Percentiles rank a stretch among this genome's conserved stretches.
These are phyloP conservation scores for Piper betle DNA, from an alignment of 164 flowering plant genomes.

Conservation along the genomic window DNA sequence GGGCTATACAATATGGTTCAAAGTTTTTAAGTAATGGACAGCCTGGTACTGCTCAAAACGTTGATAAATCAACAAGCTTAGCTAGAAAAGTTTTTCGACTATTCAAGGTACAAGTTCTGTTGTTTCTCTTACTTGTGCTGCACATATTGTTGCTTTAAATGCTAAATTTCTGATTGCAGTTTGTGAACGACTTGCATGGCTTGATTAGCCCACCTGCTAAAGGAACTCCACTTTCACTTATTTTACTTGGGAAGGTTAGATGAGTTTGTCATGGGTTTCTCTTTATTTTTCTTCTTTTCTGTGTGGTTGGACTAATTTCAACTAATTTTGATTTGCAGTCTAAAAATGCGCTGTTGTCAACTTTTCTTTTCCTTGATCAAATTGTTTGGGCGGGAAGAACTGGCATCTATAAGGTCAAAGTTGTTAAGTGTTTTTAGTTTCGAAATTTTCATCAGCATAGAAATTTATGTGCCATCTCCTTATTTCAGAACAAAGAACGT, in stretches of 20 bases:
- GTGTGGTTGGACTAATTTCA: not conserved
- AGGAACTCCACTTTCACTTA: conserved; percentile 90
- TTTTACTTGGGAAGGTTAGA: conserved; percentile 82
- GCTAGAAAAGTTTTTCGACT: conserved; percentile 98
- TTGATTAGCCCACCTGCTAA: conserved; percentile 81
- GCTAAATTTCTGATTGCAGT: conserved; percentile 34
- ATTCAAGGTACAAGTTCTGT: conserved; percentile 47
- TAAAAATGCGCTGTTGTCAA: conserved; percentile 84
- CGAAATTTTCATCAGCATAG: not conserved
- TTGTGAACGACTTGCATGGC: conserved; percentile 88
- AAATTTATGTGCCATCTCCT: not conserved
- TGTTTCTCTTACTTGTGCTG: not conserved
- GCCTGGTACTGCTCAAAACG: conserved; percentile 93
- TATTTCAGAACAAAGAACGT: conserved; percentile 75
- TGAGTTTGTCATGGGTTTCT: too few species aligned
- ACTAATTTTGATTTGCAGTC: conserved; percentile 40
- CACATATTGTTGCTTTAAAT: not conserved
- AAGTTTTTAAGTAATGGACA: conserved; percentile 89
- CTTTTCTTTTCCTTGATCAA: conserved; percentile 95
- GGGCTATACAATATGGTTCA: conserved; percentile 98
- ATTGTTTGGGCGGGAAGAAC: conserved; percentile 93
- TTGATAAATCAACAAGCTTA: conserved; percentile 88
- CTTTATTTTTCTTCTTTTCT: not conserved
- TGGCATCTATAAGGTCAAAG: conserved; percentile 64
- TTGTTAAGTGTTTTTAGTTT: not conserved